Evolutionary conservation across 176 grass and related monocot species (phyloP).

Genomic region (Musa itinerans): DNA sequence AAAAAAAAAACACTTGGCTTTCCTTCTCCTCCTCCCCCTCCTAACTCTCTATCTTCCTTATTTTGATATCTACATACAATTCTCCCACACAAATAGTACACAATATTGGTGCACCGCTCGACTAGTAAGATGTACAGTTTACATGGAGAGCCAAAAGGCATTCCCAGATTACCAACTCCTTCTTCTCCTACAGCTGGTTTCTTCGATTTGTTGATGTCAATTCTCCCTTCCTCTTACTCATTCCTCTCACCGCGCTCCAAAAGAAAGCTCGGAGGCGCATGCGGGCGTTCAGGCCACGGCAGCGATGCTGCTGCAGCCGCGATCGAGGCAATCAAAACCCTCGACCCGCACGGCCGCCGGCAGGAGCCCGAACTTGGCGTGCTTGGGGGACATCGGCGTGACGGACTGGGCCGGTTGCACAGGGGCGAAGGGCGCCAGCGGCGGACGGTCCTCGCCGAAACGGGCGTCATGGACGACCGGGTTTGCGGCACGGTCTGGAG

Average conservation of each 20-base stretch:
- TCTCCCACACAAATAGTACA: background rate
- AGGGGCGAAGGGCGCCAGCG: background rate
- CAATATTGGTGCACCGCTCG: background rate
- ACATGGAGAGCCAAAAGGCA: background rate
- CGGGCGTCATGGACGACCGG: conserved; percentile 18
- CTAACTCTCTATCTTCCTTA: background rate
- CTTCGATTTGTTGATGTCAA: background rate
- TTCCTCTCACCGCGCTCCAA: background rate
- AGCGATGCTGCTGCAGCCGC: conserved; percentile 54
- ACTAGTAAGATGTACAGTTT: background rate
- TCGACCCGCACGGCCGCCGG: conserved; percentile 64
- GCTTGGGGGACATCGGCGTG: background rate
- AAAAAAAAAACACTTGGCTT: background rate
- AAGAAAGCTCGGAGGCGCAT: background rate
- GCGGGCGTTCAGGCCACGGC: conserved; percentile 50
- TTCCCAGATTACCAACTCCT: background rate
- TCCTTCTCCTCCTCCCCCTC: background rate
- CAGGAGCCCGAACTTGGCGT: conserved; percentile 33
- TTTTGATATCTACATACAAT: background rate
- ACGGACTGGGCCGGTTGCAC: background rate
- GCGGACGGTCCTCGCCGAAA: conserved; percentile 12
- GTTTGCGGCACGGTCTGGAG: conserved; percentile 5
- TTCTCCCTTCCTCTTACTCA: background rate
- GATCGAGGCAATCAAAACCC: conserved; percentile 98
- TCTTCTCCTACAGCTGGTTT: background rate